phyloP scores from a whole-genome alignment of 306 rosid species.

The Prunus salicina region DNA sequence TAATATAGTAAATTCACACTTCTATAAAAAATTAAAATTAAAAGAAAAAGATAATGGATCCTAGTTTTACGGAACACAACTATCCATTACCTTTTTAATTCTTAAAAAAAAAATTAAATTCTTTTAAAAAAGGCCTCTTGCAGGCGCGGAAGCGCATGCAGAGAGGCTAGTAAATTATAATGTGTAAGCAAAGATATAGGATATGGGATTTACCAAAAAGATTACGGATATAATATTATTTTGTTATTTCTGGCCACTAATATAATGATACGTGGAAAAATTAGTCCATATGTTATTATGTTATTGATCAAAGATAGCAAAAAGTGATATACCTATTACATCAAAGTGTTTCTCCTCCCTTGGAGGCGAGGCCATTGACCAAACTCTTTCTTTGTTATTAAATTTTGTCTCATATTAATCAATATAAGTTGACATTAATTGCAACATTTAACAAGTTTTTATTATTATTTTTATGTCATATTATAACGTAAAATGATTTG shows the following conservation, averaged over 20 bases:
- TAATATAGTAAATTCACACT: too few relatives aligned
- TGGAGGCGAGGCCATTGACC: not conserved
- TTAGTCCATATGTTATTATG: fast-evolving
- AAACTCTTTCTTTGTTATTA: not conserved
- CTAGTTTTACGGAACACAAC: too few relatives aligned
- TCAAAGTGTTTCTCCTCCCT: too few relatives aligned
- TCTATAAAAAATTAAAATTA: too few relatives aligned
- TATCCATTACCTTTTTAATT: too few relatives aligned
- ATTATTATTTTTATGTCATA: not conserved
- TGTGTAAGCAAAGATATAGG: not conserved
- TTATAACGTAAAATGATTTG: not conserved
- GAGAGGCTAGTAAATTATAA: not conserved
- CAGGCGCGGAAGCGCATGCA: too few relatives aligned
- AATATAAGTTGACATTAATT: not conserved
- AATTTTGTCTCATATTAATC: not conserved
- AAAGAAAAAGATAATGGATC: too few relatives aligned
- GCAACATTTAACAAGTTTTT: not conserved
- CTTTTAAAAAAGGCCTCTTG: too few relatives aligned
- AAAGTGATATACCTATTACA: fast-evolving
- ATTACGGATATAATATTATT: too few relatives aligned
- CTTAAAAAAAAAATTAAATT: too few relatives aligned
- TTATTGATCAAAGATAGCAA: fast-evolving
- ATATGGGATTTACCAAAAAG: not conserved
- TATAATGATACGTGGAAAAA: fast-evolving
- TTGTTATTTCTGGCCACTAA: fast-evolving